Evolutionary conservation across 2,329 filamentous ascomycete species (phyloP).

Genomic region (Thelonectria blattea): DNA sequence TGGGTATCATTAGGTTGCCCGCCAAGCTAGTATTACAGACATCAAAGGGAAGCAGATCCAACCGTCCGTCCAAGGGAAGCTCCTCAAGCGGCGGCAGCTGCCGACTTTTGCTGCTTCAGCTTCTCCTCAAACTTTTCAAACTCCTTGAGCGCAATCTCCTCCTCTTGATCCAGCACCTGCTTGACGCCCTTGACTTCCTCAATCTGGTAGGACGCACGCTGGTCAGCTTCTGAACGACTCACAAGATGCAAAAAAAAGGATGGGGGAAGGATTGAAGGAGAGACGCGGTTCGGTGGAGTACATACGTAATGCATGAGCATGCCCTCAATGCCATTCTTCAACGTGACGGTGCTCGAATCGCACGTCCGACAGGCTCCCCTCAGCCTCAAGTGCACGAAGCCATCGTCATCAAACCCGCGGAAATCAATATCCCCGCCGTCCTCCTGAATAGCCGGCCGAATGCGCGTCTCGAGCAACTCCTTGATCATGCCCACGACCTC

Average conservation of each 20-base stretch:
- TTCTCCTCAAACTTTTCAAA: conserved; percentile 97
- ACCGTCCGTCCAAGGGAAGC: not conserved
- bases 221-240: conserved; percentile 36
- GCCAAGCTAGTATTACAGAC: conserved; percentile 33
- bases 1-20: conserved; percentile 39
- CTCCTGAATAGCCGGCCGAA: conserved; percentile 94
- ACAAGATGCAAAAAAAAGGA: not conserved
- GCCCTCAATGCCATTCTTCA: conserved; percentile 97
- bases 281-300: conserved; percentile 33
- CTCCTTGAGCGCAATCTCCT: conserved; percentile 84
- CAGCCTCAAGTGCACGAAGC: conserved; percentile 84
- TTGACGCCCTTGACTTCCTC: conserved; percentile 94
- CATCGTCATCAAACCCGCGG: conserved; percentile 81
- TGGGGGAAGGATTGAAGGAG: not conserved
- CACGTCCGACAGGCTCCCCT: conserved; percentile 94
- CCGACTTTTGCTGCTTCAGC: conserved; percentile 59
- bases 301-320: conserved; percentile 97
- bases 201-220: conserved; percentile 62
- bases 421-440: conserved; percentile 98
- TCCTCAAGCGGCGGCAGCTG: conserved; percentile 27
- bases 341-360: conserved; percentile 93
- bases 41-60: not conserved
- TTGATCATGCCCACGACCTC: conserved; percentile 99
- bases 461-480: conserved; percentile 92
- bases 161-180: conserved; percentile 89